Conservation (phyloP, 148 eudicot genomes). For the Polygonum maritimum region DNA sequence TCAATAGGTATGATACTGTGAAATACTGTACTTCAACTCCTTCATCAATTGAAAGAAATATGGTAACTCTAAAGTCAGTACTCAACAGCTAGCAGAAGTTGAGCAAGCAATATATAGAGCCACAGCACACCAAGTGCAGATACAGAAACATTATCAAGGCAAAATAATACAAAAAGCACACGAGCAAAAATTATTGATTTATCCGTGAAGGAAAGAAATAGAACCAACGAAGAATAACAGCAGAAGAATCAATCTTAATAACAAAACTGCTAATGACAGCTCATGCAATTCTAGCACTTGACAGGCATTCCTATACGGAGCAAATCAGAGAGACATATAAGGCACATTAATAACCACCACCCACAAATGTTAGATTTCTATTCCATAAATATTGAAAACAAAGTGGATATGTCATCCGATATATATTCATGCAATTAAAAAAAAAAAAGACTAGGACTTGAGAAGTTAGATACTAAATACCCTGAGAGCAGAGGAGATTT, state of each 20-base stretch:
- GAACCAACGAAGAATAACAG: background rate
- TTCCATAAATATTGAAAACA: background rate
- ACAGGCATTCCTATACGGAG: background rate
- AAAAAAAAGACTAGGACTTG: background rate
- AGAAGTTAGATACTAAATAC: constrained; percentile 25
- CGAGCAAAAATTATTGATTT: background rate
- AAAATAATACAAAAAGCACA: background rate
- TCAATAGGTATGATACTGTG: background rate
- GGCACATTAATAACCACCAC: background rate
- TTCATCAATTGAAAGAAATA: background rate
- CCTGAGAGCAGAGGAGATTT: constrained; percentile 61
- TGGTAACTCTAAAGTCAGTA: background rate
- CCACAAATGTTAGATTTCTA: background rate
- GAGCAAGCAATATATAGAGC: background rate
- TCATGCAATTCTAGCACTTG: background rate
- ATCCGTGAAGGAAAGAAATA: background rate
- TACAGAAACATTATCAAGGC: background rate
- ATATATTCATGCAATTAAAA: no score
- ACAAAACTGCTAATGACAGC: background rate
- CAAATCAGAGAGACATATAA: background rate
- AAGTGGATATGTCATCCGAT: no score
- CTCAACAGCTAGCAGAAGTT: background rate
- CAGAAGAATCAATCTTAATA: background rate
- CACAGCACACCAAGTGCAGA: background rate
- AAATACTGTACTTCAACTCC: background rate